Conservation (phyloP, 495 filamentous ascomycete species). For the Glonium stellatum region DNA sequence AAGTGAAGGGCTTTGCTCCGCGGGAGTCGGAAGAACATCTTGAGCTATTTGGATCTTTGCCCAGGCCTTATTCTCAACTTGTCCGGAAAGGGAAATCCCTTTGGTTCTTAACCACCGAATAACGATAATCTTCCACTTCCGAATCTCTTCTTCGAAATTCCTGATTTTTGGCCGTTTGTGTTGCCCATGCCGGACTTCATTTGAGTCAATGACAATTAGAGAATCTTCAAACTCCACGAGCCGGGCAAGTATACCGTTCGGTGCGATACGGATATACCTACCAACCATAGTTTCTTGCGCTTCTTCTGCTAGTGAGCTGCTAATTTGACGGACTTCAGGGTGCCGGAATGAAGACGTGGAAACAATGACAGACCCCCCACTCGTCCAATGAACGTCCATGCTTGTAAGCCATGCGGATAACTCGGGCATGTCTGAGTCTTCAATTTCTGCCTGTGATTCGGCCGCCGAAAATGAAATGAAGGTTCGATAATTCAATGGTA, state of each 20-base stretch:
- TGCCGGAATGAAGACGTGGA: conserved; percentile 9
- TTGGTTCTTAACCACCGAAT: conserved; percentile 23
- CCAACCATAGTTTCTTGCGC: conserved; percentile 3
- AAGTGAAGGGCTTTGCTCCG: not conserved
- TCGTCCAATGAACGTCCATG: conserved; percentile 24
- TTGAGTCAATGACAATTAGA: not conserved
- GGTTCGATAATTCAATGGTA: conserved; percentile 32
- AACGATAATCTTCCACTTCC: conserved; percentile 19
- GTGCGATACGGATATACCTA: conserved; percentile 21
- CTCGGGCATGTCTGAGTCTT: not conserved
- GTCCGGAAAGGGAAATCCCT: conserved; percentile 12
- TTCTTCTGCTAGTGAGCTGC: conserved; percentile 1
- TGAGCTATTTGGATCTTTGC: conserved; percentile 17
- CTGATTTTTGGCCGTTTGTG: conserved; percentile 16
- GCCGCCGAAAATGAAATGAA: conserved; percentile 21
- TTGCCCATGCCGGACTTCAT: conserved; percentile 1
- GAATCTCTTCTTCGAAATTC: conserved; percentile 12
- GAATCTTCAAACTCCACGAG: conserved; percentile 16
- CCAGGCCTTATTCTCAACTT: conserved; percentile 12
- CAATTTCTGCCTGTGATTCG: not conserved
- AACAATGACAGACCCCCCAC: conserved; percentile 24
- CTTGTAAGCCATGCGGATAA: conserved; percentile 15
- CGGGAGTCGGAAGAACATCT: not conserved
- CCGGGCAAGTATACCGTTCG: conserved; percentile 25
- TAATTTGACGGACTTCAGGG: conserved; percentile 15